Percentiles rank a stretch among this genome's conserved stretches.
Conservation (phyloP, 495 filamentous ascomycete genomes). For the Aspergillus ostianus region DNA sequence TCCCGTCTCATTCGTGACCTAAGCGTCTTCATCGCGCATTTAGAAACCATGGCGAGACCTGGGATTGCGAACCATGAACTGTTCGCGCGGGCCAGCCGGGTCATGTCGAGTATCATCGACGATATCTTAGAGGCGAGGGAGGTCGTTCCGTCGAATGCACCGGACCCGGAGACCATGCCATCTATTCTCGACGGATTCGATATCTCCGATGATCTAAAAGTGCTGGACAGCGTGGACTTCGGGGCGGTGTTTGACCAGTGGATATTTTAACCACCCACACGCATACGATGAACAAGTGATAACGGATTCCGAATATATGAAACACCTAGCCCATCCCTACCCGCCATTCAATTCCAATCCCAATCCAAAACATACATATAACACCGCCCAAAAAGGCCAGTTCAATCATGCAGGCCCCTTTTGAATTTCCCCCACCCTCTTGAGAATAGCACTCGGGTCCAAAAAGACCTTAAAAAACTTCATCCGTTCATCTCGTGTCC, state of each 20-base stretch:
- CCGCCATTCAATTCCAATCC: too few species aligned
- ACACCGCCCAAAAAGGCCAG: too few species aligned
- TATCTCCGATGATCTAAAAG: slow-evolving; percentile 21
- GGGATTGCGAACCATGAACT: slow-evolving; percentile 25
- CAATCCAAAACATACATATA: too few species aligned
- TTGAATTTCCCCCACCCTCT: background rate
- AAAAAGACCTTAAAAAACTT: background rate
- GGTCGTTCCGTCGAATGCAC: background rate
- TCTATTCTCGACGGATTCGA: slow-evolving; percentile 20
- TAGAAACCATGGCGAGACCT: slow-evolving; percentile 26
- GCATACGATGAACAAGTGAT: too few species aligned
- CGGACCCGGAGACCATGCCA: background rate
- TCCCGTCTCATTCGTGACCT: slow-evolving; percentile 59
- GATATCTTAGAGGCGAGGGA: slow-evolving; percentile 33
- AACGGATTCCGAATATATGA: too few species aligned
- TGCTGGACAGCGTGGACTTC: slow-evolving; percentile 29
- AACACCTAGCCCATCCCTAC: too few species aligned
- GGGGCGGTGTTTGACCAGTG: slow-evolving; percentile 31
- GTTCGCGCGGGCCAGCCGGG: slow-evolving; percentile 27
- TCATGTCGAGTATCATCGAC: slow-evolving; percentile 32
- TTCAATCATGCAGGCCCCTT: too few species aligned
- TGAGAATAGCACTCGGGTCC: background rate
- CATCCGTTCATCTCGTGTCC: background rate
- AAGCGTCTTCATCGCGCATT: slow-evolving; percentile 50
- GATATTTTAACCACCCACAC: slow-evolving; percentile 19